Evolutionary conservation across 805 yeast species (phyloP), one percentile per base, ranked within the genome.

Genomic region (Ogataea kodamae): DNA sequence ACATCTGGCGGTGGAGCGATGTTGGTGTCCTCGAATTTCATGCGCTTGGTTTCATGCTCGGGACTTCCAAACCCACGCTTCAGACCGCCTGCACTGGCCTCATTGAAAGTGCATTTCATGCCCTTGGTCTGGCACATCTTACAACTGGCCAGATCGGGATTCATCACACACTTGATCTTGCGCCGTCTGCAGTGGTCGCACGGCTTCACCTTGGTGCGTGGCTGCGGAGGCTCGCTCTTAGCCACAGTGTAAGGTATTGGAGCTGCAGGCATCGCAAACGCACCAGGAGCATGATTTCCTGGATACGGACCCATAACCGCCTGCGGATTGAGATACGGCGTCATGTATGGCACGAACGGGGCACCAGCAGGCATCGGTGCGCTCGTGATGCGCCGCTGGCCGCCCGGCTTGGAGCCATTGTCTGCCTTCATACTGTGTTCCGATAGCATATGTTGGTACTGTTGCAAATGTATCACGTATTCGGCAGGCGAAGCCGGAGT

Each of bases 101-200:
- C 81, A n/a, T 75, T 67, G 55, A 76, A 85, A 0, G 95, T 81
- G 56, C 97, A 89, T 37, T 76, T 73, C 9, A 81, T 57, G 6
- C 80, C 78, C 52, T 78, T 83, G 20, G 78, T 64, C 50, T 81
- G 92, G 62, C 95, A 88, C 51, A 79, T 81, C 24, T 75, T 76
- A 61, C 94, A 88, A 46, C 72, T 74, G 33, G 70, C 64, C 29
- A 78, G 59, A 39, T 75, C 77, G 2, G 85, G 81, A 2, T 73
- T 66, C 46, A 78, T 65, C 16, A 84, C 80, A 64, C 97, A 89
- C 45, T 83, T 76, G 14, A 82, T 81, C 52, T 84, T 85, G 29
- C 89, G 68, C 38, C 88, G 65, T 25, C 94, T 68, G 57, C 97
- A 89, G 46, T 80, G 86, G 52, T 85, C 95, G 54, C 96, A 88